These are phyloP conservation scores for Globisporangium solare DNA, from an alignment of 352 stramenopile species.

Conservation along the genomic window DNA sequence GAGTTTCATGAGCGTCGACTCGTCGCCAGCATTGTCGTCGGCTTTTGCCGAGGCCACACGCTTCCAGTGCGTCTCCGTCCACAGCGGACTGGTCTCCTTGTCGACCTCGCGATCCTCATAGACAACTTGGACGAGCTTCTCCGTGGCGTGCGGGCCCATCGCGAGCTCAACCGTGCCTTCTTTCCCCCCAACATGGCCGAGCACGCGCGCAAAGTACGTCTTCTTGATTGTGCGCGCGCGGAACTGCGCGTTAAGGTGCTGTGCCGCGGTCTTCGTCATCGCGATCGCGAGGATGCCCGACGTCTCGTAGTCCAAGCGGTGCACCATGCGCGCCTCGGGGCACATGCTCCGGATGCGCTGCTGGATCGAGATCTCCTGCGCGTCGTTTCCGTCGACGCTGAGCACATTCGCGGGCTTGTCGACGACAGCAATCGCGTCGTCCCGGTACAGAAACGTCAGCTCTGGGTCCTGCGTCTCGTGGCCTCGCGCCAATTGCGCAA, in stretches of 20 bases:
- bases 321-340: conserved; percentile 60
- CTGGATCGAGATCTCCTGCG: conserved; percentile 38
- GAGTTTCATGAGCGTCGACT: conserved; percentile 53
- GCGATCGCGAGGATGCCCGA: conserved; percentile 69
- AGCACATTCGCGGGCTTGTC: conserved; percentile 54
- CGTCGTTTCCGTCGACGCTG: conserved; percentile 49
- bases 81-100: neutral
- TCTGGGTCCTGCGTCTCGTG: conserved; percentile 7
- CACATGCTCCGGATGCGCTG: conserved; percentile 34
- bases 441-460: conserved; percentile 35
- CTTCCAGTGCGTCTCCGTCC: conserved; percentile 23
- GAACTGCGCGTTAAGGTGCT: conserved; percentile 67
- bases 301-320: conserved; percentile 75
- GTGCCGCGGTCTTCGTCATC: conserved; percentile 47
- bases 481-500: conserved; percentile 15
- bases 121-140: conserved; percentile 48
- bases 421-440: conserved; percentile 52
- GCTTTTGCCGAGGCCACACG: neutral
- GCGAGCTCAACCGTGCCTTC: conserved; percentile 28
- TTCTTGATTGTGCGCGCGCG: conserved; percentile 52
- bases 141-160: conserved; percentile 46
- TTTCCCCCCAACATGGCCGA: conserved; percentile 28
- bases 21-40: neutral
- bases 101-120: conserved; percentile 7
- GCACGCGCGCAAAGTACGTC: conserved; percentile 50